These are phyloP conservation scores for Penicillium daleae DNA, from an alignment of 495 filamentous ascomycete genomes.

Conservation along the genomic window DNA sequence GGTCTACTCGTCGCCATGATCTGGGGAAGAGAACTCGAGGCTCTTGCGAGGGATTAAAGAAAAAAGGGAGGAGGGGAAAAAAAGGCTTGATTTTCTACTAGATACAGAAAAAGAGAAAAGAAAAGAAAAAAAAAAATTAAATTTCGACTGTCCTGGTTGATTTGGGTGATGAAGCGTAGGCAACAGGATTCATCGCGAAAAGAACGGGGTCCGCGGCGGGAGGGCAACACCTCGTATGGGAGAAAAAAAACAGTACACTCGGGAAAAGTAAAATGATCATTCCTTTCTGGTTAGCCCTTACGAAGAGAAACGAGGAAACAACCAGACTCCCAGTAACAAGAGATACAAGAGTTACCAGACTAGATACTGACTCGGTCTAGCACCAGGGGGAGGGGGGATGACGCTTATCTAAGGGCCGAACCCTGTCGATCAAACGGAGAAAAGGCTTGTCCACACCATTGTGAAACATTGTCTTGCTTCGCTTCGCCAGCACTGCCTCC, in stretches of 20 bases:
- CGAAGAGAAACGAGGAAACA: neutral
- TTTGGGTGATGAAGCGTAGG: slow-evolving; percentile 14
- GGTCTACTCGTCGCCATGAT: slow-evolving; percentile 4
- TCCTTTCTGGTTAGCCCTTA: neutral
- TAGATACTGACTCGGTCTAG: neutral
- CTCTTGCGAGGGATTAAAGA: slow-evolving; percentile 2
- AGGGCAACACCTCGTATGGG: neutral
- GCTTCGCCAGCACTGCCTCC: slow-evolving; percentile 21
- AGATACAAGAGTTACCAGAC: neutral
- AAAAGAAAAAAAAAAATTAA: slow-evolving; percentile 2
- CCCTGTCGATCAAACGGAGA: slow-evolving; percentile 38
- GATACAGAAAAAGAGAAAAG: neutral
- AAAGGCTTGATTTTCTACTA: neutral
- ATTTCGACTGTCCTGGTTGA: neutral
- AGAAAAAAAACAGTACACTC: neutral
- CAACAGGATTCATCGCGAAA: slow-evolving; percentile 27
- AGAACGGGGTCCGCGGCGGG: slow-evolving; percentile 2
- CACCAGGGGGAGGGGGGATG: too few relatives aligned
- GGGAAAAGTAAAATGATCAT: neutral
- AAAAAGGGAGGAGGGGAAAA: neutral
- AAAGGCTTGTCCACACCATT: slow-evolving; percentile 27
- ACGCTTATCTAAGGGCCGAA: slow-evolving; percentile 24
- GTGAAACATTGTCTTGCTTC: slow-evolving; percentile 27
- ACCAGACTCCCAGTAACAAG: too few relatives aligned
- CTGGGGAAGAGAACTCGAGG: neutral